Conservation (phyloP, 768 basidiomycete species). For the Xerocomus brunneocitrinus region DNA sequence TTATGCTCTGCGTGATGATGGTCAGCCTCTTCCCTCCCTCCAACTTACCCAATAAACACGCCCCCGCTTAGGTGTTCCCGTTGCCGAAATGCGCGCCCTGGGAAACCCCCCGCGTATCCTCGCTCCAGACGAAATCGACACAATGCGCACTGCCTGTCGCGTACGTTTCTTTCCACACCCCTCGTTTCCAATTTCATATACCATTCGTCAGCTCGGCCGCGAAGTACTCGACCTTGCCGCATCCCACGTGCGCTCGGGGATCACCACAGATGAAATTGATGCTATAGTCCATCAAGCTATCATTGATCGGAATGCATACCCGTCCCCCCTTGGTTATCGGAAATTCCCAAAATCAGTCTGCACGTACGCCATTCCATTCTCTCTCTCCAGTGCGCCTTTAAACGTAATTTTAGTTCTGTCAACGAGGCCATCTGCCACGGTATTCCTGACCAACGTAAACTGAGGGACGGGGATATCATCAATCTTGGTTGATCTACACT, state of each 20-base stretch:
- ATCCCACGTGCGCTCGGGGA: conserved; percentile 79
- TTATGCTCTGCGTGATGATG: conserved; percentile 60
- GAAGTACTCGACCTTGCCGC: conserved; percentile 95
- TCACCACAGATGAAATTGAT: conserved; percentile 95
- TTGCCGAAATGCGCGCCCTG: conserved; percentile 50
- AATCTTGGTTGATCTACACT: conserved; percentile 67
- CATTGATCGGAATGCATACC: conserved; percentile 89
- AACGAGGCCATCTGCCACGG: conserved; percentile 99
- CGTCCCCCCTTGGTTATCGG: conserved; percentile 89
- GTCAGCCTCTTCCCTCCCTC: conserved; percentile 37
- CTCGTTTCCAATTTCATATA: neutral
- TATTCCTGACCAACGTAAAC: conserved; percentile 80
- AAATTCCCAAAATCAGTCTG: conserved; percentile 94
- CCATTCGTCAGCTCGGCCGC: conserved; percentile 59
- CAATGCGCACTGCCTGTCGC: conserved; percentile 81
- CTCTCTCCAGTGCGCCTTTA: neutral
- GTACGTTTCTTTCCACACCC: conserved; percentile 54
- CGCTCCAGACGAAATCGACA: conserved; percentile 72
- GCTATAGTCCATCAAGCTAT: conserved; percentile 88
- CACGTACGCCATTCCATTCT: conserved; percentile 56
- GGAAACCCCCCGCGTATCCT: conserved; percentile 66
- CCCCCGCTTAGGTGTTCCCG: conserved; percentile 48
- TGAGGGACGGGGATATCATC: conserved; percentile 91
- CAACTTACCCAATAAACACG: neutral
- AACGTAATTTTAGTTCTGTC: conserved; percentile 53